These are phyloP conservation scores for Globisporangium emineosum DNA, from an alignment of 352 stramenopile genomes.

Conservation along the genomic window DNA sequence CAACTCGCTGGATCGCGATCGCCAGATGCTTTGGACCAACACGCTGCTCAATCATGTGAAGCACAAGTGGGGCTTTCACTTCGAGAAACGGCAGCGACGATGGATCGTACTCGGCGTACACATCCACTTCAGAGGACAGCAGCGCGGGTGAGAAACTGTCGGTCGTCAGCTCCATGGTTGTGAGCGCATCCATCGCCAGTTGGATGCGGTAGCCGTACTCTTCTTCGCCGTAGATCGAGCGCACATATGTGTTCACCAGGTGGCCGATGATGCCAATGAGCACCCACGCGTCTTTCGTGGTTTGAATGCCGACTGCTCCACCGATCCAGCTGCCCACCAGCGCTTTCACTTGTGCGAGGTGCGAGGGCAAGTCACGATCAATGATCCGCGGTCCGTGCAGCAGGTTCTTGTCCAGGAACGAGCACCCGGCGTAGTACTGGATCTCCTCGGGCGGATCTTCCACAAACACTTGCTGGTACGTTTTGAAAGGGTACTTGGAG, in stretches of 20 bases:
- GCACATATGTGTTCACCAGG: conserved; percentile 80
- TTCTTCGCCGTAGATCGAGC: conserved; percentile 76
- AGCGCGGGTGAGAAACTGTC: conserved; percentile 63
- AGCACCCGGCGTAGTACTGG: conserved; percentile 62
- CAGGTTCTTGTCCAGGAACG: conserved; percentile 76
- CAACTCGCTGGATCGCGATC: conserved; percentile 76
- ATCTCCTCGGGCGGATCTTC: conserved; percentile 76
- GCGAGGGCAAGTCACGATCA: conserved; percentile 74
- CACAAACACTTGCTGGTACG: conserved; percentile 86
- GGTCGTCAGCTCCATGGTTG: conserved; percentile 76
- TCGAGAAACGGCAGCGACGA: conserved; percentile 70
- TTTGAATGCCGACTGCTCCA: conserved; percentile 75
- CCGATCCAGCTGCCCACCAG: conserved; percentile 79
- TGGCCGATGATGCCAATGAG: conserved; percentile 78
- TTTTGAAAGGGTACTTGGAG: conserved; percentile 78
- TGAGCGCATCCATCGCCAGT: conserved; percentile 79
- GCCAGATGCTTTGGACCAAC: conserved; percentile 68
- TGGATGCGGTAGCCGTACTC: conserved; percentile 87
- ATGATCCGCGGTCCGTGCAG: conserved; percentile 79
- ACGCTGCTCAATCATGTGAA: conserved; percentile 89
- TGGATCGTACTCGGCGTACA: conserved; percentile 82
- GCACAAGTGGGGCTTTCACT: conserved; percentile 73
- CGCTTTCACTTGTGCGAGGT: conserved; percentile 77
- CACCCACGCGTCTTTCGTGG: conserved; percentile 85
- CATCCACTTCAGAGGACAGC: conserved; percentile 74